Conservation (phyloP, 805 yeast genomes). For the Candida xiaguanensis region DNA sequence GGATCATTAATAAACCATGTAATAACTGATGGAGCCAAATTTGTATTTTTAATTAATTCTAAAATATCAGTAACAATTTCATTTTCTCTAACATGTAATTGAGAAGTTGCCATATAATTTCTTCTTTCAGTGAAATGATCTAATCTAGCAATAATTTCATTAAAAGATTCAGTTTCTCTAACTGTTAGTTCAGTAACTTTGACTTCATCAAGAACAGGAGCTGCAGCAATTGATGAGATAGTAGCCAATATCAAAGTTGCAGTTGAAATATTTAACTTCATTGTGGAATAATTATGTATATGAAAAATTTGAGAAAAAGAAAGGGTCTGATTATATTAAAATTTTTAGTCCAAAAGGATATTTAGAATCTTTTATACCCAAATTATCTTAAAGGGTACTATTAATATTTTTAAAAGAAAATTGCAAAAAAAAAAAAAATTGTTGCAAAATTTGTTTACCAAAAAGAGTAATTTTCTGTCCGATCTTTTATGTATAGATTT, state of each 20-base stretch:
- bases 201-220: constrained; percentile 17
- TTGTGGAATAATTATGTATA: constrained; percentile 7
- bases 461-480: constrained; percentile 3
- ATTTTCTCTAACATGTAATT: constrained; percentile 34
- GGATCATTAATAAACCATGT: constrained; percentile 29
- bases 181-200: constrained; percentile 12
- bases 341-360: too few relatives aligned
- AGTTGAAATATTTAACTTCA: constrained; percentile 23
- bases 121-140: constrained; percentile 28
- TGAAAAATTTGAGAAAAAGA: background rate
- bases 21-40: constrained; percentile 34
- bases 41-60: constrained; percentile 31
- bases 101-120: constrained; percentile 18
- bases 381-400: too few relatives aligned
- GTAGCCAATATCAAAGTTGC: constrained; percentile 18
- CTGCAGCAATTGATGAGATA: constrained; percentile 21
- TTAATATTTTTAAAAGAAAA: too few relatives aligned
- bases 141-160: constrained; percentile 25
- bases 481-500: background rate
- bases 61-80: constrained; percentile 40
- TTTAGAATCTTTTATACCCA: background rate
- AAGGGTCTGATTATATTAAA: too few relatives aligned
- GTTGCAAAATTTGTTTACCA: constrained; percentile 2
- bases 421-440: constrained; percentile 2
- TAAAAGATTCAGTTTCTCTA: constrained; percentile 21